Conservation (phyloP, 2,329 filamentous ascomycete species). For the Thelonectria blattea region DNA sequence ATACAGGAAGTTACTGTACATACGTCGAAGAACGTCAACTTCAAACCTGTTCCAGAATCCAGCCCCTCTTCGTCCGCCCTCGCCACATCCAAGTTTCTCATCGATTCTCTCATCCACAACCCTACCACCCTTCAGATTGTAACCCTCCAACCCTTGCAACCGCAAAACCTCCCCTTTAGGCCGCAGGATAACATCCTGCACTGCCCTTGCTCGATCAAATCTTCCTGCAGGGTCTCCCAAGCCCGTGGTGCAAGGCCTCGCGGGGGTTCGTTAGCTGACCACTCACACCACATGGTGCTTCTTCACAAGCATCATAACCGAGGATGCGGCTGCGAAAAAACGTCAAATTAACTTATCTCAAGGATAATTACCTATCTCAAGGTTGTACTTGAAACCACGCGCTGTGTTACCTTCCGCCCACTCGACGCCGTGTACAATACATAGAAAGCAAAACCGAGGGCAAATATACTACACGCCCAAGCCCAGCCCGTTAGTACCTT, state of each 20-base stretch:
- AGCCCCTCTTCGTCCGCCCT: not conserved
- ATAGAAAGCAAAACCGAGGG: slow-evolving; percentile 7
- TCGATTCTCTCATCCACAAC: not conserved
- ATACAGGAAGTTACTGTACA: too few relatives aligned
- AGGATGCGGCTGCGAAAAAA: slow-evolving; percentile 3
- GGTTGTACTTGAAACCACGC: slow-evolving; percentile 11
- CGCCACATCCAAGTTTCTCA: not conserved
- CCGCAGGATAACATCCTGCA: slow-evolving; percentile 16
- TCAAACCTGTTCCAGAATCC: not conserved
- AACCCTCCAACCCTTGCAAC: not conserved
- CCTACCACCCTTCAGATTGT: not conserved
- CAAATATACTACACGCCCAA: slow-evolving; percentile 5
- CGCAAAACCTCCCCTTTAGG: slow-evolving; percentile 2
- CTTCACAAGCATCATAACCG: slow-evolving; percentile 5
- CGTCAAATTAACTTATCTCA: slow-evolving; percentile 22
- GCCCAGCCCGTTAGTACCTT: slow-evolving; percentile 19
- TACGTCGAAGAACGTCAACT: too few relatives aligned
- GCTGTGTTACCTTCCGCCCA: slow-evolving; percentile 6
- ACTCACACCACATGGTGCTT: not conserved
- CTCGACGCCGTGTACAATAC: slow-evolving; percentile 19
- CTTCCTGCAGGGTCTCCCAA: not conserved
- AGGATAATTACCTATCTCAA: slow-evolving; percentile 11
- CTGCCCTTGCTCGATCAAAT: not conserved
- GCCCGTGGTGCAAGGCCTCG: not conserved
- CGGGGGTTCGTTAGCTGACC: not conserved